A percentile compares a stretch with the other conserved stretches of the same genome.
Conservation (phyloP, 805 yeast genomes). For the Teunomyces aglyptinius region DNA sequence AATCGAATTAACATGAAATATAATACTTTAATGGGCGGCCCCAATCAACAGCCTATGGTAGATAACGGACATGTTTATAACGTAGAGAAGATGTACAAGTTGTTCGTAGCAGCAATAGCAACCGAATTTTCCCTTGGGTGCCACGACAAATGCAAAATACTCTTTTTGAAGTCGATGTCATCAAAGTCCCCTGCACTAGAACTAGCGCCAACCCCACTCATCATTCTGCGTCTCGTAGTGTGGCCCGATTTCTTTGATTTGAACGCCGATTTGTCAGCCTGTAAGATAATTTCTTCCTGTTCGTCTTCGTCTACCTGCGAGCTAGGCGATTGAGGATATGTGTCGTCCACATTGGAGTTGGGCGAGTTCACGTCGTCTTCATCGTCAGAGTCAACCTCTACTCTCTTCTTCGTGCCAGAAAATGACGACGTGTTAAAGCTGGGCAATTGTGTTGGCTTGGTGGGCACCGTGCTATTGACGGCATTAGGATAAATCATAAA, state of each 20-base stretch:
- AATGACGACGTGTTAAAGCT: slow-evolving; percentile 13
- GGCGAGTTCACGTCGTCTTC: slow-evolving; percentile 46
- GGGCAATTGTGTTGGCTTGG: slow-evolving; percentile 9
- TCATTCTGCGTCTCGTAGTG: slow-evolving; percentile 48
- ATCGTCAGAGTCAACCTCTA: slow-evolving; percentile 18
- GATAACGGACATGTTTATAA: slow-evolving; percentile 31
- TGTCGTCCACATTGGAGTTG: slow-evolving; percentile 13
- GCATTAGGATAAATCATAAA: slow-evolving; percentile 95
- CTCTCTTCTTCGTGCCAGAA: slow-evolving; percentile 11
- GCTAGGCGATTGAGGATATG: slow-evolving; percentile 33
- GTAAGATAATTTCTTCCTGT: slow-evolving; percentile 69
- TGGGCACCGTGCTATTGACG: slow-evolving; percentile 28
- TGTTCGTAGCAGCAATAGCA: slow-evolving; percentile 98
- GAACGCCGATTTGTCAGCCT: slow-evolving; percentile 97
- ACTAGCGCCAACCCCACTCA: slow-evolving; percentile 44
- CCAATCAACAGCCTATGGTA: background rate
- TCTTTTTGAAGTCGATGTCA: slow-evolving; percentile 88
- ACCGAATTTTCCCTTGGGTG: slow-evolving; percentile 96
- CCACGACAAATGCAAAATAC: slow-evolving; percentile 95
- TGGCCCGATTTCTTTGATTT: slow-evolving; percentile 65
- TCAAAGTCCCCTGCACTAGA: slow-evolving; percentile 68
- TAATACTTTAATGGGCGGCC: background rate
- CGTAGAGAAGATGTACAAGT: slow-evolving; percentile 80
- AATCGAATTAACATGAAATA: slow-evolving; percentile 2
- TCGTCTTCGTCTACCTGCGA: slow-evolving; percentile 34